Evolutionary conservation across 2,329 filamentous ascomycete species (phyloP).

Genomic region (Claviceps monticola): DNA sequence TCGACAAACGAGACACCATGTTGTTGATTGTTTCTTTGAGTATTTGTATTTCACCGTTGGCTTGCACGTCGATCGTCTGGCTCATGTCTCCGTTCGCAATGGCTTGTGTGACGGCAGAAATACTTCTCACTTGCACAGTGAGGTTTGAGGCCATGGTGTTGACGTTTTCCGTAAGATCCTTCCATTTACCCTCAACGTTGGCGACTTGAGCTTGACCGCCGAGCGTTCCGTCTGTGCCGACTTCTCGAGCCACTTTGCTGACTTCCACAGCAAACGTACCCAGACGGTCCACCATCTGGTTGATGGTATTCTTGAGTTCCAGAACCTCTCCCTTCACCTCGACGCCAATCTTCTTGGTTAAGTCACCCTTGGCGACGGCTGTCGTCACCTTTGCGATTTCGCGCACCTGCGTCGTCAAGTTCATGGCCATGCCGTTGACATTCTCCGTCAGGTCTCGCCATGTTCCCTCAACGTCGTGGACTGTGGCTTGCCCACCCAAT

Average conservation of each 20-base stretch:
- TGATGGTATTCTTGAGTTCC: conserved; percentile 93
- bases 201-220: conserved; percentile 89
- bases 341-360: conserved; percentile 91
- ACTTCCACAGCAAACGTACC: conserved; percentile 95
- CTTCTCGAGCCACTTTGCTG: conserved; percentile 86
- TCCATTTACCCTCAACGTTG: conserved; percentile 96
- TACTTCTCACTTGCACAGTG: conserved; percentile 69
- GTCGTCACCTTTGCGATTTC: conserved; percentile 96
- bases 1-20: conserved; percentile 91
- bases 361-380: conserved; percentile 82
- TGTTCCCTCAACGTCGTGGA: conserved; percentile 92
- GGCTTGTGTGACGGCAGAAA: conserved; percentile 86
- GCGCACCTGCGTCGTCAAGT: conserved; percentile 91
- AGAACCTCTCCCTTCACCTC: conserved; percentile 90
- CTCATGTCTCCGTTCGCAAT: conserved; percentile 94
- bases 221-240: conserved; percentile 88
- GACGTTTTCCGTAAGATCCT: conserved; percentile 84
- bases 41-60: conserved; percentile 86
- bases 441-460: conserved; percentile 93
- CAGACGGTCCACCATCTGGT: conserved; percentile 95
- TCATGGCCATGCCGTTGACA: conserved; percentile 98
- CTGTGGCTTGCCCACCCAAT: conserved; percentile 84
- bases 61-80: conserved; percentile 88
- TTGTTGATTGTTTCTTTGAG: conserved; percentile 96
- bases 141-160: conserved; percentile 62